A percentile compares a stretch with the other conserved stretches of the same genome.
These are phyloP conservation scores for Metschnikowia reukaufii DNA, from an alignment of 805 yeast genomes.

Conservation along the genomic window DNA sequence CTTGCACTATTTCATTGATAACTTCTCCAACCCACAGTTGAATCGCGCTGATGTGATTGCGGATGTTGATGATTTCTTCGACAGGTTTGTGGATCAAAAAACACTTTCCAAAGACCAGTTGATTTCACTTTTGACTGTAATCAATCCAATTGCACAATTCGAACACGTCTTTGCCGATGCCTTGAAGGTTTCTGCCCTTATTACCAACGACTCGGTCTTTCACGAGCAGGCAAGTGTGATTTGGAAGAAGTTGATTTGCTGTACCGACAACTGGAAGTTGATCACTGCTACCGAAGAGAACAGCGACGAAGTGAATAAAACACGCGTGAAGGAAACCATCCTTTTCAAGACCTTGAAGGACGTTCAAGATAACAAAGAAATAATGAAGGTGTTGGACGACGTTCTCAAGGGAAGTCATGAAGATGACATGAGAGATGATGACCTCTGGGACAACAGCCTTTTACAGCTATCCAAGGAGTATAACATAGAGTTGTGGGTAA, in stretches of 20 bases:
- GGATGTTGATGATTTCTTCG: slow-evolving; percentile 25
- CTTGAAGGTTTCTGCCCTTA: slow-evolving; percentile 49
- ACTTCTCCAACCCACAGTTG: slow-evolving; percentile 17
- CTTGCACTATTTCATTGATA: slow-evolving; percentile 27
- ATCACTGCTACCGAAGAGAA: slow-evolving; percentile 36
- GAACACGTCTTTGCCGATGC: slow-evolving; percentile 40
- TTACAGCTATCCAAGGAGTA: slow-evolving; percentile 16
- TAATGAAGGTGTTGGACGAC: slow-evolving; percentile 15
- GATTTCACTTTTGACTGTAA: slow-evolving; percentile 51
- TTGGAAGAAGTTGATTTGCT: slow-evolving; percentile 60
- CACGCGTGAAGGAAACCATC: slow-evolving; percentile 40
- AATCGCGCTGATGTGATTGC: slow-evolving; percentile 9
- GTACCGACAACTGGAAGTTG: slow-evolving; percentile 51
- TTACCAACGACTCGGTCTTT: slow-evolving; percentile 26
- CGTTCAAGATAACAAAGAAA: slow-evolving; percentile 14
- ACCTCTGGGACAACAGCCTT: slow-evolving; percentile 15
- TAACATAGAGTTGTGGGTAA: slow-evolving; percentile 28
- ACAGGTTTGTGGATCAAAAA: slow-evolving; percentile 35
- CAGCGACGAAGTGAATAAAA: slow-evolving; percentile 42
- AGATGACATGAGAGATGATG: slow-evolving; percentile 4
- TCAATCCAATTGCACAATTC: slow-evolving; percentile 31
- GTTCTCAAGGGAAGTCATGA: slow-evolving; percentile 10
- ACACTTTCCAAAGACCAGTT: slow-evolving; percentile 46
- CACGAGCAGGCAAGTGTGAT: slow-evolving; percentile 29
- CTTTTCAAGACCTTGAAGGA: slow-evolving; percentile 43